These are phyloP conservation scores for Geotrichum cucujoidarum DNA, from an alignment of 1,139 yeast species.

Conservation along the genomic window DNA sequence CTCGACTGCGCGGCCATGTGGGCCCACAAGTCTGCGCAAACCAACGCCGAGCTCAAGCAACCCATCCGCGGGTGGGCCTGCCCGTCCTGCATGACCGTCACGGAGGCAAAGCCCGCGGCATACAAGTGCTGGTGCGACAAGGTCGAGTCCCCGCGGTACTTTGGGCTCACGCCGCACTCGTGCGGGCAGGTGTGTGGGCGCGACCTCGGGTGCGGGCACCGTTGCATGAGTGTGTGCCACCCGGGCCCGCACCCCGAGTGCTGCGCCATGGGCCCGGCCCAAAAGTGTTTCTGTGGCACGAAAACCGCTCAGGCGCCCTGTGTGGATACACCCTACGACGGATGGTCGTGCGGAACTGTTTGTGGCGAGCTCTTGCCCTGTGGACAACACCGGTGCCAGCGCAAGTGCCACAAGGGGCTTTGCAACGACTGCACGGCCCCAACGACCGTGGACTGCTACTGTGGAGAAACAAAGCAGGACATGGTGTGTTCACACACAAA, in stretches of 20 bases:
- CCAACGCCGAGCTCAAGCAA: slow-evolving; percentile 17
- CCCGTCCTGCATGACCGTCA: slow-evolving; percentile 70
- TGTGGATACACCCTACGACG: slow-evolving; percentile 63
- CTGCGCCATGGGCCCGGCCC: slow-evolving; percentile 66
- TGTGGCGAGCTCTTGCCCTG: slow-evolving; percentile 64
- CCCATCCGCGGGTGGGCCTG: slow-evolving; percentile 65
- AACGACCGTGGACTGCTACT: slow-evolving; percentile 56
- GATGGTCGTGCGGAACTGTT: slow-evolving; percentile 62
- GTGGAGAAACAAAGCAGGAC: slow-evolving; percentile 49
- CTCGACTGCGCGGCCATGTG: slow-evolving; percentile 74
- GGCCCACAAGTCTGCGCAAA: slow-evolving; percentile 56
- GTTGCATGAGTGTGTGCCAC: slow-evolving; percentile 73
- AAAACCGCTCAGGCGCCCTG: slow-evolving; percentile 64
- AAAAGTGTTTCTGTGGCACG: slow-evolving; percentile 74
- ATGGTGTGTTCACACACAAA: slow-evolving; percentile 27
- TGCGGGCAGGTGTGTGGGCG: slow-evolving; percentile 80
- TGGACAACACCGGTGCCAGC: slow-evolving; percentile 62
- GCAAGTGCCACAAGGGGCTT: slow-evolving; percentile 64
- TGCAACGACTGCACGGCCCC: slow-evolving; percentile 65
- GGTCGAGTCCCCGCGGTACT: slow-evolving; percentile 57
- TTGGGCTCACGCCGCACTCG: slow-evolving; percentile 68
- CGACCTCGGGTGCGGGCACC: slow-evolving; percentile 61
- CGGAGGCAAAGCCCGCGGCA: slow-evolving; percentile 50
- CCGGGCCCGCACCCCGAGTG: slow-evolving; percentile 88
- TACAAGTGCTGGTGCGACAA: slow-evolving; percentile 93